Evolutionary conservation across 208 protist species (phyloP), one percentile per base, ranked within the genome.

Genomic region (Blechomonas ayalai): DNA sequence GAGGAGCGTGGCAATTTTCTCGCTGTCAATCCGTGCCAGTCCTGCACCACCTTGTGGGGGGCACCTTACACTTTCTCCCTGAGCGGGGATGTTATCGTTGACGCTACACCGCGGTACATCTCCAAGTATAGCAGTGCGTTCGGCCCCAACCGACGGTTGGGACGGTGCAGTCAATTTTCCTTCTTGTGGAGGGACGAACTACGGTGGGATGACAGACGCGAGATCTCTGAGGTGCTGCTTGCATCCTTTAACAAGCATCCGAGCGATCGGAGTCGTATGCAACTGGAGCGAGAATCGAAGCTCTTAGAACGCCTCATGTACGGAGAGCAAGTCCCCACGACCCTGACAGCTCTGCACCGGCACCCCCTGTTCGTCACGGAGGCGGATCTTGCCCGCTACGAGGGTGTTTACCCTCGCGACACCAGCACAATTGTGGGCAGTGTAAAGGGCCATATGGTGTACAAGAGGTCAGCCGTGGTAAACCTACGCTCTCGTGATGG

Each of bases 361-460:
- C 82, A 95, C 65, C 87, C 87, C 2, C 78, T 95, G 18, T 95
- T 90, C 54, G 78, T 92, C 39, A 73, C 89, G 20, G 87, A 95
- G 52, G 62, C 42, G 22, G 74, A 86, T 24, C 56, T 92, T 7
- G 70, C 72, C 4, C 70, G 82, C 1, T 61, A 82, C 49, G 87
- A 95, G 35, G 87, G 72, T 15, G 45, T 95, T 12, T 90, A 81
- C 57, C 87, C 87, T 0, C 90, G 90, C 42, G 78, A 91, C 47
- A 51, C 52, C 3, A 77, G 31, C 15, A 88, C 76, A 7, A 84
- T 70, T 16, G 78, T 90, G 22, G 87, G 87, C 1, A 83, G 68
- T 50, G 78, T 95, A 12, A 85, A 88, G 48, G 82, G 81, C 15
- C 73, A 87, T 48, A 56, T 67, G 25, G 87, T 95, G 36, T 95